Percentiles rank a stretch among this genome's conserved stretches.
These are phyloP conservation scores for Zygosaccharomyces pseudobailii DNA, from an alignment of 1,139 yeast species.

Conservation along the genomic window DNA sequence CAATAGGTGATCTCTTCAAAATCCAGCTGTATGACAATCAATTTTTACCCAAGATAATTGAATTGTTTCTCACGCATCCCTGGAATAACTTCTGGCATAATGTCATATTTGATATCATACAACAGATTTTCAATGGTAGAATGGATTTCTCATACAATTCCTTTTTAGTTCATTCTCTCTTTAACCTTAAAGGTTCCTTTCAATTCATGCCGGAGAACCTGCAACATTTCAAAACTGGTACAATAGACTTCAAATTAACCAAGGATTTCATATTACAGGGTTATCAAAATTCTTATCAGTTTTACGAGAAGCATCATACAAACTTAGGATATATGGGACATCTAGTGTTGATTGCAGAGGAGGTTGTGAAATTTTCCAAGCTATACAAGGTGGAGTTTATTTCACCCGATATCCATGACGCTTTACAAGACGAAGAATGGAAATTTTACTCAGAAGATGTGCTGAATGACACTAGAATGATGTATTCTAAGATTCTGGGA, in stretches of 20 bases:
- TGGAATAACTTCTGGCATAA: constrained; percentile 98
- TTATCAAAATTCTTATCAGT: constrained; percentile 67
- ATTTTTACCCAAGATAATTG: constrained; percentile 68
- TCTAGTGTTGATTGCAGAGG: constrained; percentile 90
- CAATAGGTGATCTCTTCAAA: constrained; percentile 85
- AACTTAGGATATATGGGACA: constrained; percentile 98
- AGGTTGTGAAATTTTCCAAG: constrained; percentile 82
- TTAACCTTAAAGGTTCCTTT: constrained; percentile 26
- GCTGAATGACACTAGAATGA: constrained; percentile 83
- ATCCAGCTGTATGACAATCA: constrained; percentile 79
- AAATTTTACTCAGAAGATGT: constrained; percentile 78
- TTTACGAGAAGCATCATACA: constrained; percentile 59
- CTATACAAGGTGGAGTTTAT: constrained; percentile 36
- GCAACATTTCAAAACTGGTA: constrained; percentile 1
- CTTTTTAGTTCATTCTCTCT: constrained; percentile 49
- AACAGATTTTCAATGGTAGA: constrained; percentile 91
- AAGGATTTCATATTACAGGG: constrained; percentile 79
- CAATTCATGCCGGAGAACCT: constrained; percentile 19
- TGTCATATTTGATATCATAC: constrained; percentile 95
- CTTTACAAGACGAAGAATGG: constrained; percentile 58
- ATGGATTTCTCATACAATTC: constrained; percentile 91
- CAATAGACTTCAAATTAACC: constrained; percentile 58
- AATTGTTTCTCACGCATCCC: constrained; percentile 87
- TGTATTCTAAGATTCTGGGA: constrained; percentile 90
- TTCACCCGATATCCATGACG: constrained; percentile 33